Percentiles rank a stretch among this genome's conserved stretches.
phyloP scores from a whole-genome alignment of 257 asterid species.

The Phtheirospermum japonicum region DNA sequence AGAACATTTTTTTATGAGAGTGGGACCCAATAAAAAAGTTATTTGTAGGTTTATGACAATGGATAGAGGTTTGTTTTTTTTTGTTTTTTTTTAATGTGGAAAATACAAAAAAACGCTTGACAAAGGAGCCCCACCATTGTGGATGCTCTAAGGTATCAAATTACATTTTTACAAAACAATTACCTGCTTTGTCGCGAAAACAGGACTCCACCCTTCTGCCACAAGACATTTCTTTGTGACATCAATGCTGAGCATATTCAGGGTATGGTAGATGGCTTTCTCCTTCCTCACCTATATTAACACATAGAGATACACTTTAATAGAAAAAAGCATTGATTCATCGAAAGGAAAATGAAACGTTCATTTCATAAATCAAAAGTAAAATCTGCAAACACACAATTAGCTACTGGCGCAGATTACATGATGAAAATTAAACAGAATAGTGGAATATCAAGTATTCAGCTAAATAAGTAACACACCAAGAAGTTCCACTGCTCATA shows the following conservation, averaged over 20 bases:
- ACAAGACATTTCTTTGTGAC: conserved; percentile 96
- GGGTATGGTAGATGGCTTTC: conserved; percentile 91
- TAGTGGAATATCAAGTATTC: conserved; percentile 2
- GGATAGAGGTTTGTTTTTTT: too few species aligned
- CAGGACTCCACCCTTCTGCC: conserved; percentile 99
- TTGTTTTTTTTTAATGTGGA: too few species aligned
- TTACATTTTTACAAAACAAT: conserved; percentile 6
- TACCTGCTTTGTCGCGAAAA: conserved; percentile 89
- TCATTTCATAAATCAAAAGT: conserved; percentile 16
- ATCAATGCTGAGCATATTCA: conserved; percentile 97
- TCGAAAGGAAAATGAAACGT: conserved; percentile 4
- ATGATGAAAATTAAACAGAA: conserved; percentile 7
- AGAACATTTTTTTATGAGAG: too few species aligned
- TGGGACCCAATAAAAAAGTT: too few species aligned
- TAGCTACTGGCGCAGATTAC: conserved; percentile 17
- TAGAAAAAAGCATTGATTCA: conserved; percentile 16
- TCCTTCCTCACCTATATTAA: conserved; percentile 78
- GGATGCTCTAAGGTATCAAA: background rate
- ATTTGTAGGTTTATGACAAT: too few species aligned
- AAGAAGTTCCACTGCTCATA: conserved; percentile 84
- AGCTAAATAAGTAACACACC: conserved; percentile 44
- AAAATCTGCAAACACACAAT: conserved; percentile 18
- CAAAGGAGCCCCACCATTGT: too few species aligned
- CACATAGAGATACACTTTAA: conserved; percentile 24
- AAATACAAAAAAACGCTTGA: too few species aligned